Evolutionary conservation across 2,329 filamentous ascomycete species (phyloP), one percentile per base, ranked within the genome.

Genomic region (Trichophyton mentagrophytes): DNA sequence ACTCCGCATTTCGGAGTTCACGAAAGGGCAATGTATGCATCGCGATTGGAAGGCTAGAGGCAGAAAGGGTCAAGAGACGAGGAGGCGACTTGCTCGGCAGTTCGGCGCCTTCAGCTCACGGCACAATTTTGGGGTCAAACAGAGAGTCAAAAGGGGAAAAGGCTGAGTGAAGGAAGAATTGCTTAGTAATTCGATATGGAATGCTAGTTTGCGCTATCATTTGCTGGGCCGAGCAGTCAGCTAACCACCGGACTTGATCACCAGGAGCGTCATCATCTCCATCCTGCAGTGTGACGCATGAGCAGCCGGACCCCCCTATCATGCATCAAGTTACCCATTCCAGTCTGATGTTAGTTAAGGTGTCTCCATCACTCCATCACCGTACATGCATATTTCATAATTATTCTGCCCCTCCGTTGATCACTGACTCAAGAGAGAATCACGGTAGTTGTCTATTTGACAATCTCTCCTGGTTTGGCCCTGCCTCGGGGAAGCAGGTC

Each of bases 201-300:
- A 55, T 38, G 51, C 27, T 33, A 55, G 33, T 55, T 7, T 33
- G 51, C 17, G 11, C 51, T 55, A 33, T 36, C 27, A 55, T 38
- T 55, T 55, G 51, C 51, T 55, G 30, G 51, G 6, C 15, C 9
- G 3, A 36, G 20, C 7, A 20, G 17, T 13, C 13, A 38, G 11
- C 9, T 3, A 36, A 33, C 51, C 51, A 55, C 51, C 51, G 20
- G 51, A 55, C 51, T n/a, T 55, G 51, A 55, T 55, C 51, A 55
- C 51, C 51, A 55, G 51, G 51, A 55, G 51, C 51, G 27, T 55
- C 25, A 55, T 55, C 25, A 11, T 55, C 22, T 25, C 49, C n/a
- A 55, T 55, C 51, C 51, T 55, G 20, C 51, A 20, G 51, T 36
- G 51, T 55, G 25, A 55, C 51, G 15, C 51, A 53, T 55, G 22